These are phyloP conservation scores for Lactarius akahatsu DNA, from an alignment of 768 basidiomycete genomes.

Conservation along the genomic window DNA sequence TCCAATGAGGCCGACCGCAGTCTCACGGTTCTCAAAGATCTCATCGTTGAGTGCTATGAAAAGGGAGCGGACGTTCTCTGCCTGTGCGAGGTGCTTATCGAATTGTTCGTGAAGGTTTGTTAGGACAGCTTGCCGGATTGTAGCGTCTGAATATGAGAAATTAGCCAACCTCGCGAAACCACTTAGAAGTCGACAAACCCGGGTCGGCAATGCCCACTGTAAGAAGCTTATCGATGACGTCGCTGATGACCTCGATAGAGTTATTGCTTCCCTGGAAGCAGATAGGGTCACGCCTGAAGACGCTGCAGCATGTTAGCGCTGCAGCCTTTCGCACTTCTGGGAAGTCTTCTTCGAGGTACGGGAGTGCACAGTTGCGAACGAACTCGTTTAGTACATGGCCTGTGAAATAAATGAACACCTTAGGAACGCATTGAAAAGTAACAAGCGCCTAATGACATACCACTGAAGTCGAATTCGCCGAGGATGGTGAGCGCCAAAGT, in stretches of 20 bases:
- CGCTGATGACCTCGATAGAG: constrained; percentile 94
- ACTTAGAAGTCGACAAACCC: constrained; percentile 46
- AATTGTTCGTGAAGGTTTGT: constrained; percentile 88
- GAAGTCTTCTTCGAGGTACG: constrained; percentile 92
- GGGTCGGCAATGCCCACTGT: constrained; percentile 97
- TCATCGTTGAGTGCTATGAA: constrained; percentile 99
- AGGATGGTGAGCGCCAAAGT: constrained; percentile 85
- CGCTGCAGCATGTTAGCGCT: constrained; percentile 85
- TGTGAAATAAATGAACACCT: constrained; percentile 33
- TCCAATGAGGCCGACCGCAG: constrained; percentile 90
- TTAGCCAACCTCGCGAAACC: neutral
- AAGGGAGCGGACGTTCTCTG: constrained; percentile 95
- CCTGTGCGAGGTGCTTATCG: constrained; percentile 95
- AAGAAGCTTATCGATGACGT: constrained; percentile 94
- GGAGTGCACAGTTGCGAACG: constrained; percentile 85
- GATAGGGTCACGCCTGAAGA: constrained; percentile 94
- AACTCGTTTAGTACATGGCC: constrained; percentile 96
- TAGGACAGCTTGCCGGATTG: constrained; percentile 84
- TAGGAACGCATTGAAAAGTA: neutral
- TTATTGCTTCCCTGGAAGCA: constrained; percentile 95
- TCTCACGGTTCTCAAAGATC: constrained; percentile 87
- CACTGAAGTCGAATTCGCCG: constrained; percentile 92
- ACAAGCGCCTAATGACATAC: constrained; percentile 41
- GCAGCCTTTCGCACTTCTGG: constrained; percentile 85
- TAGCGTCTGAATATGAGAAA: constrained; percentile 34